Percentiles rank a stretch among this genome's conserved stretches.
Evolutionary conservation across 2,329 filamentous ascomycete species (phyloP).

Genomic region (Penicillium brevicompactum): DNA sequence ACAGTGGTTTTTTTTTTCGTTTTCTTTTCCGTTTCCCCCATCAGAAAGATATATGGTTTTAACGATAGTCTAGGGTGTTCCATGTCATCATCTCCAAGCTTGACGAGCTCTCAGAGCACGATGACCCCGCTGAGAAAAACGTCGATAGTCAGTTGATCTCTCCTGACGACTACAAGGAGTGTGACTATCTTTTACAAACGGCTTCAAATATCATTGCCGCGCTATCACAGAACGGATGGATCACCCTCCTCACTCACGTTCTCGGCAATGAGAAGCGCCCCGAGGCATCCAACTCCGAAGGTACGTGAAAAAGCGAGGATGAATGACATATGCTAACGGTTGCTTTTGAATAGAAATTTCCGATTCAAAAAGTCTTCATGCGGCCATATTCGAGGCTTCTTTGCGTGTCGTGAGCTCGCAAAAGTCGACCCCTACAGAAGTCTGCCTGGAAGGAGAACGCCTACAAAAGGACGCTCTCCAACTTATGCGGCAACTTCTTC

Average conservation of each 20-base stretch:
- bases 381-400: slow-evolving; percentile 34
- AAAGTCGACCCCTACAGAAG: slow-evolving; percentile 23
- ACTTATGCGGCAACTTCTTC: slow-evolving; percentile 57
- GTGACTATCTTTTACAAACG: slow-evolving; percentile 75
- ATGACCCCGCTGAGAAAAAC: slow-evolving; percentile 17
- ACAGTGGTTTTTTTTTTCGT: background rate
- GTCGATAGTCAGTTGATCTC: slow-evolving; percentile 50
- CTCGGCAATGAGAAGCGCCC: slow-evolving; percentile 53
- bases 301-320: slow-evolving; percentile 29
- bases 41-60: slow-evolving; percentile 11
- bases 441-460: slow-evolving; percentile 60
- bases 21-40: no score
- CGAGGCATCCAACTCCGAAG: slow-evolving; percentile 52
- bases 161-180: slow-evolving; percentile 71
- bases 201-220: slow-evolving; percentile 72
- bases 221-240: slow-evolving; percentile 70
- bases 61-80: slow-evolving; percentile 34
- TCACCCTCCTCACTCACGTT: slow-evolving; percentile 65
- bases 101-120: slow-evolving; percentile 33
- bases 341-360: slow-evolving; percentile 20
- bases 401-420: slow-evolving; percentile 32
- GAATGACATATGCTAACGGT: slow-evolving; percentile 3
- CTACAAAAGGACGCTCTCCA: slow-evolving; percentile 72
- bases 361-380: slow-evolving; percentile 36
- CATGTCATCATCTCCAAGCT: slow-evolving; percentile 39